A percentile compares a stretch with the other conserved stretches of the same genome.
Conservation (phyloP, 331 rosid species). For the Phaseolus coccineus region DNA sequence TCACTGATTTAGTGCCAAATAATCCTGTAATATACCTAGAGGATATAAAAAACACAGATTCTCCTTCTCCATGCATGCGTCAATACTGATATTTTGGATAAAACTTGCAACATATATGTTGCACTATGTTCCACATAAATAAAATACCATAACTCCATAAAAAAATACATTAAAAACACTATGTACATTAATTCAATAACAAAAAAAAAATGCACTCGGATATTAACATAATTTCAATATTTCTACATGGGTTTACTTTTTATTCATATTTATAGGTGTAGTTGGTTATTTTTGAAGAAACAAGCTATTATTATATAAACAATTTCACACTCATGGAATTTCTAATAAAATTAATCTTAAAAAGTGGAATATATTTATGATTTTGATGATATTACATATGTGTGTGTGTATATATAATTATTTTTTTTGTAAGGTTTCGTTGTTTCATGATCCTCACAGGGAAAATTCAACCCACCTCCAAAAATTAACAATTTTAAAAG, state of each 20-base stretch:
- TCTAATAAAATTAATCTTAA: not conserved
- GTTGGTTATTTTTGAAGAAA: not conserved
- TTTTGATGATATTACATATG: too few species aligned
- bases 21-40: constrained; percentile 10
- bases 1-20: not conserved
- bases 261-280: not conserved
- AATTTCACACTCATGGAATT: not conserved
- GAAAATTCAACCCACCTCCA: not conserved
- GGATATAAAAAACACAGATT: not conserved
- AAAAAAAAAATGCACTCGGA: too few species aligned
- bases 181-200: too few species aligned
- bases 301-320: not conserved
- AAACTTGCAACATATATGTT: not conserved
- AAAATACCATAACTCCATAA: too few species aligned
- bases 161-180: too few species aligned
- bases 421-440: too few species aligned
- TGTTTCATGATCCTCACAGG: too few species aligned
- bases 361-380: not conserved
- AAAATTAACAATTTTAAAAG: not conserved
- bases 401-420: too few species aligned
- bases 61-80: not conserved
- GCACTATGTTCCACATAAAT: too few species aligned
- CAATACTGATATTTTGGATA: not conserved
- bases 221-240: too few species aligned
- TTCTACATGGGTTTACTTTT: too few species aligned